Conservation (phyloP, 371 early-diverging fungal species). For the Mucor racemosus region DNA sequence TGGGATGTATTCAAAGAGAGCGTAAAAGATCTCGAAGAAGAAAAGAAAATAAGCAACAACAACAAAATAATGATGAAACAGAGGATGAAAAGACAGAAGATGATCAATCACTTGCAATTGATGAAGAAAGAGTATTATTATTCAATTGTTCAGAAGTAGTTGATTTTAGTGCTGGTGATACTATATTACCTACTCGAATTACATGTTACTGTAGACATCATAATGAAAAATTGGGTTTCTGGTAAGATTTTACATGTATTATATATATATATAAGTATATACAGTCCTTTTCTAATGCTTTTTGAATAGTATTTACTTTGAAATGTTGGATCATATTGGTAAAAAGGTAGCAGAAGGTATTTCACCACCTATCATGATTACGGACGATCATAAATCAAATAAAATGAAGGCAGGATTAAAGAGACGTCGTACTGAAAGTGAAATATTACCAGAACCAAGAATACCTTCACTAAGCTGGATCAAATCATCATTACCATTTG, state of each 20-base stretch:
- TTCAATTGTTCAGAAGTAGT: conserved; percentile 89
- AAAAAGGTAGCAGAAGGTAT: conserved; percentile 78
- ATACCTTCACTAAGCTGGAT: conserved; percentile 21
- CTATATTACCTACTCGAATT: conserved; percentile 89
- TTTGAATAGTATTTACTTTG: conserved; percentile 67
- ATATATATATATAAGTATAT: not conserved
- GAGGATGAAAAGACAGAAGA: conserved; percentile 43
- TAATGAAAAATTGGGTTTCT: conserved; percentile 89
- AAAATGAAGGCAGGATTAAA: conserved; percentile 65
- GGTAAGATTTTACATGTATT: conserved; percentile 17
- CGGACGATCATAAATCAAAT: conserved; percentile 94
- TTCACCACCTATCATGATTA: conserved; percentile 94
- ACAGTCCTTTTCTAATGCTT: not conserved
- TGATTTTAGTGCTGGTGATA: conserved; percentile 90
- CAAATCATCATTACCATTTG: conserved; percentile 18
- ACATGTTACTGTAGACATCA: conserved; percentile 97
- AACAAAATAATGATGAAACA: conserved; percentile 21
- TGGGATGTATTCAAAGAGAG: conserved; percentile 89
- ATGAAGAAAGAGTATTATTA: conserved; percentile 77
- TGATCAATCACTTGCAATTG: conserved; percentile 58
- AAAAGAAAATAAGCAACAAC: conserved; percentile 47
- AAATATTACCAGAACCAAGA: conserved; percentile 21
- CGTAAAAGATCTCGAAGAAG: conserved; percentile 60
- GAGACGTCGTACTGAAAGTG: conserved; percentile 46
- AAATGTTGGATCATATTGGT: conserved; percentile 74